Conservation (phyloP, 768 basidiomycete species). For the Lactarius hengduanensis region DNA sequence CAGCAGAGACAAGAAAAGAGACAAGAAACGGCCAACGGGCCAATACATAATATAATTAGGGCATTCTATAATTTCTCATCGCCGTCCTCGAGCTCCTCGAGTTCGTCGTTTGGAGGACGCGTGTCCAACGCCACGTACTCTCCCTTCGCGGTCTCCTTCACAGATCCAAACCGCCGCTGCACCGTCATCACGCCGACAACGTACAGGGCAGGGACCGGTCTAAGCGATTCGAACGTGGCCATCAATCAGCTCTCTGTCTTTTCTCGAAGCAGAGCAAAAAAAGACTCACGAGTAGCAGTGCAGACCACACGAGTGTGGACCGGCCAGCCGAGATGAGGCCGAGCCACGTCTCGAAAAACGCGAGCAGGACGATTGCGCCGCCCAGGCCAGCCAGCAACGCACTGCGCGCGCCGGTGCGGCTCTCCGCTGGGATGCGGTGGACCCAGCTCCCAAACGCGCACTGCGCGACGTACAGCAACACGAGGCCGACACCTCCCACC, state of each 20-base stretch:
- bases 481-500: slow-evolving; percentile 9
- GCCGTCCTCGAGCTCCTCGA: too few species aligned
- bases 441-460: slow-evolving; percentile 14
- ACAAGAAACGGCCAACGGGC: too few species aligned
- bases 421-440: background rate
- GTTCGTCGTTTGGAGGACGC: background rate
- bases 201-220: slow-evolving; percentile 5
- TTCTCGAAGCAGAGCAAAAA: too few species aligned
- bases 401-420: slow-evolving; percentile 4
- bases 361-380: slow-evolving; percentile 7
- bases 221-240: background rate
- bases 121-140: slow-evolving; percentile 16
- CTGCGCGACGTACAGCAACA: slow-evolving; percentile 11
- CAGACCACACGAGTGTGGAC: background rate
- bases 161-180: slow-evolving; percentile 5
- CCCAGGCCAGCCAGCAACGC: slow-evolving; percentile 11
- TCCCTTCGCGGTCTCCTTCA: background rate
- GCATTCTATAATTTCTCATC: too few species aligned
- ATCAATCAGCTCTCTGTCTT: background rate
- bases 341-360: slow-evolving; percentile 16
- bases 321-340: slow-evolving; percentile 7
- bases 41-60: too few species aligned
- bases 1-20: too few species aligned
- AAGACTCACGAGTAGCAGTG: slow-evolving; percentile 14
- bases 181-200: slow-evolving; percentile 15